Conservation (phyloP, 176 grass and related monocot species). For the Tillandsia fasciculata region DNA sequence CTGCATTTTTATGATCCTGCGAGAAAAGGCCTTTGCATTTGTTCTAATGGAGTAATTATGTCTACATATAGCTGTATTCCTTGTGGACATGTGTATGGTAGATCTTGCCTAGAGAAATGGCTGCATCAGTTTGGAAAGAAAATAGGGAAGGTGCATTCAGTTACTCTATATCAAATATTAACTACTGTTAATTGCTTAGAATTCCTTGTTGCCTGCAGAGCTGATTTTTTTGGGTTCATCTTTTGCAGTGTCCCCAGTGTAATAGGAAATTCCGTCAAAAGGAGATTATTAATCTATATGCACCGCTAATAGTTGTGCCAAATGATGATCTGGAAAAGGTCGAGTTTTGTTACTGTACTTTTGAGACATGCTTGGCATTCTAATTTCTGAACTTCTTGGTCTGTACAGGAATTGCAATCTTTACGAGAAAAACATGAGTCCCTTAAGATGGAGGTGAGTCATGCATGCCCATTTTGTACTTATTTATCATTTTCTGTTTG, state of each 20-base stretch:
- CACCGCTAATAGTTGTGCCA: conserved; percentile 63
- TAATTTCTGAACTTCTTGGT: conserved; percentile 18
- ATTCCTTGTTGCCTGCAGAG: conserved; percentile 11
- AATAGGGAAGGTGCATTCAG: conserved; percentile 43
- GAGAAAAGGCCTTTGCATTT: neutral
- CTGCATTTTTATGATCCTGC: neutral
- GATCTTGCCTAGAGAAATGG: conserved; percentile 83
- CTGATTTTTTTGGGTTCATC: neutral
- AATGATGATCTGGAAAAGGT: conserved; percentile 93
- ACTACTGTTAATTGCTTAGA: neutral
- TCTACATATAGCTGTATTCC: conserved; percentile 72
- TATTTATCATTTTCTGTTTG: neutral
- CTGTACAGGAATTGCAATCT: conserved; percentile 67
- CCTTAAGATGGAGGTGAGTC: conserved; percentile 61
- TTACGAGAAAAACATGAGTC: conserved; percentile 55
- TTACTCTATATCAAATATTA: neutral
- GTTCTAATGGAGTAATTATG: conserved; percentile 15
- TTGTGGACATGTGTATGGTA: conserved; percentile 93
- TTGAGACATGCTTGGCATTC: conserved; percentile 16
- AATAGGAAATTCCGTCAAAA: conserved; percentile 43
- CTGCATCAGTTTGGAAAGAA: conserved; percentile 48
- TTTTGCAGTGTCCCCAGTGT: conserved; percentile 82
- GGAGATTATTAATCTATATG: conserved; percentile 81
- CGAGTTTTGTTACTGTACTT: conserved; percentile 14
- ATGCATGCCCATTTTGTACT: neutral